These are phyloP conservation scores for Simplicillium sp. DNA, from an alignment of 2,329 filamentous ascomycete genomes.

Conservation along the genomic window DNA sequence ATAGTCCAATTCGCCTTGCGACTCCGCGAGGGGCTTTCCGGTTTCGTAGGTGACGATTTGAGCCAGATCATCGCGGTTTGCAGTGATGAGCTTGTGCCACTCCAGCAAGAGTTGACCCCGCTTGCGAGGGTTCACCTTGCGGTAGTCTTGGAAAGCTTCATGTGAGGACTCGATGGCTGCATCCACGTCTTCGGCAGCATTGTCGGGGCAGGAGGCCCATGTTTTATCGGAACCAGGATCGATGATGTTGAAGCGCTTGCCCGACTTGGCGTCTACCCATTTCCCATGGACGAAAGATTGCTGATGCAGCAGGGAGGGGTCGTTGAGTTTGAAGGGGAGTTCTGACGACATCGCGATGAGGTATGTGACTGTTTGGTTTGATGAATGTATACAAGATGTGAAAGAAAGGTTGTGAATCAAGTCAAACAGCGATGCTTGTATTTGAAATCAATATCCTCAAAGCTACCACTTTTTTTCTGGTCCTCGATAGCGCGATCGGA, in stretches of 20 bases:
- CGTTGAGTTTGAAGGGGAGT: constrained; percentile 31
- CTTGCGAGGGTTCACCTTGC: constrained; percentile 23
- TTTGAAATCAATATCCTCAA: too few species aligned
- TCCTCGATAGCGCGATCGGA: too few species aligned
- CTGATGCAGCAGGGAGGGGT: constrained; percentile 36
- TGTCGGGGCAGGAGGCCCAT: constrained; percentile 42
- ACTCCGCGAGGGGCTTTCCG: constrained; percentile 46
- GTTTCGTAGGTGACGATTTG: constrained; percentile 37
- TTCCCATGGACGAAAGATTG: constrained; percentile 40
- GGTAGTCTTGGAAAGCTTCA: constrained; percentile 26
- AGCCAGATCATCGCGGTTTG: constrained; percentile 26
- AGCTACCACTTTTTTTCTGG: too few species aligned
- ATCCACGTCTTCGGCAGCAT: constrained; percentile 28
- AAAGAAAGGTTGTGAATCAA: too few species aligned
- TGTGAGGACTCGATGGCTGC: constrained; percentile 24
- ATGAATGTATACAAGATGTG: too few species aligned
- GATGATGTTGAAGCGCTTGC: constrained; percentile 39
- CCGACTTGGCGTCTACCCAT: constrained; percentile 33
- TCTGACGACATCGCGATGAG: constrained; percentile 4
- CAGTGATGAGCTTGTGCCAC: constrained; percentile 26
- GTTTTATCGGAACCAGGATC: constrained; percentile 40
- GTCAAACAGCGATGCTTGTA: too few species aligned
- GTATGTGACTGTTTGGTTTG: too few species aligned
- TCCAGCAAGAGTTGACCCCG: constrained; percentile 23
- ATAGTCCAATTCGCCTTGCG: constrained; percentile 46